These are phyloP conservation scores for Tylopilus cervinicoccineus DNA, from an alignment of 768 basidiomycete genomes.

Conservation along the genomic window DNA sequence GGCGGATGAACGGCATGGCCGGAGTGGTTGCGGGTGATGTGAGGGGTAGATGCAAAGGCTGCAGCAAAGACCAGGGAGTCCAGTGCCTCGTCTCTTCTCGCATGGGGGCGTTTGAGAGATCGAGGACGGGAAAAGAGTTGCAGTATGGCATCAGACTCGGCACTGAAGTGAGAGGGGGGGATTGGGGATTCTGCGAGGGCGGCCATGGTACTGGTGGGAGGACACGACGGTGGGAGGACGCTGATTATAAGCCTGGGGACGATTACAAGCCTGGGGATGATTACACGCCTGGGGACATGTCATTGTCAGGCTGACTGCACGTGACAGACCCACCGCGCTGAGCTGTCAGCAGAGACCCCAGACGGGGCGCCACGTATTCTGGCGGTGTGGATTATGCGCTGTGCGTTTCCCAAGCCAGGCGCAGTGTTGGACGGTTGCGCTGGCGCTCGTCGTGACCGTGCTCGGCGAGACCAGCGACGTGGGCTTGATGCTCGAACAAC, in stretches of 20 bases:
- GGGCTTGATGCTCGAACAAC: too few species aligned
- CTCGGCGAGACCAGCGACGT: too few species aligned
- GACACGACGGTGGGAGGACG: neutral
- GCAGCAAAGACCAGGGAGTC: constrained; percentile 80
- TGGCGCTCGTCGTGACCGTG: too few species aligned
- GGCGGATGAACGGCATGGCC: constrained; percentile 69
- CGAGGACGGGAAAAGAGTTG: constrained; percentile 59
- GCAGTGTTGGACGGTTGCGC: too few species aligned
- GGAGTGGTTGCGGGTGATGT: constrained; percentile 83
- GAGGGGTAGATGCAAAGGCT: constrained; percentile 67
- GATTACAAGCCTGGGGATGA: constrained; percentile 7
- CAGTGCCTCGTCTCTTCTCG: constrained; percentile 66
- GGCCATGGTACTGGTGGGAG: constrained; percentile 17
- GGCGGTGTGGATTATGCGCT: too few species aligned
- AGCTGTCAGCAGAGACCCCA: too few species aligned
- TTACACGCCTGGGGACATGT: constrained; percentile 1
- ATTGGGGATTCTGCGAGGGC: constrained; percentile 29
- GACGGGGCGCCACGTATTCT: too few species aligned
- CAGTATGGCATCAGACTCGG: constrained; percentile 55
- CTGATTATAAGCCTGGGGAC: constrained; percentile 6
- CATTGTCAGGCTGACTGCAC: neutral
- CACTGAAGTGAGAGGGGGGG: constrained; percentile 24
- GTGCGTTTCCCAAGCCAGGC: too few species aligned
- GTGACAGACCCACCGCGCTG: neutral
- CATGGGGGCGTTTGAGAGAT: constrained; percentile 35